Base-by-base conservation (phyloP, 257 asterid genomes). In the Solanum chaucha region DNA sequence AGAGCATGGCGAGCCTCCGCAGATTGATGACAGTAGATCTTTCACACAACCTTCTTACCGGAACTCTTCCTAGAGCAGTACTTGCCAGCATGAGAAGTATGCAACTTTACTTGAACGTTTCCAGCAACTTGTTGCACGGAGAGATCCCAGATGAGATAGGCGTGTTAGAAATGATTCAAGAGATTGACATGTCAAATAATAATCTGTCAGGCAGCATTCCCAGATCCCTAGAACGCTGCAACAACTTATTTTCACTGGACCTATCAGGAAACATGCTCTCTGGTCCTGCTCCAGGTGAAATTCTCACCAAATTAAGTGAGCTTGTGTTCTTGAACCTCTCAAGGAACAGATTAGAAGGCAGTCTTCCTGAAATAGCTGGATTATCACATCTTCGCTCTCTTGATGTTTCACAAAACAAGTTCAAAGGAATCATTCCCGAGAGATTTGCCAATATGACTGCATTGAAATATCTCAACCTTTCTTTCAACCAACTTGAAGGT, bases 401-500 rank as follows among this genome's bases (percentile, higher is more conserved):
- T 22, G 99, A 95, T 88, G 89, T 96, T 86, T 96, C 99, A 12
- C 89, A 87, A n/a, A 96, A 94, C 92, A 90, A 89, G 88, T 88
- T 96, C 92, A 89, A 64, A 2, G 98, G 98, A 30, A 70, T n/a
- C 61, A 94, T 94, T 90, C 96, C 97, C 6, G 91, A 92, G 67
- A 89, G 83, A 88, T 89, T 92, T 32, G 89, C 92, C 86, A 87
- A 87, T 36, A 88, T 94, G 28, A 73, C 90, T 35, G 88, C 90
- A 86, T 90, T 94, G 91, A 93, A 88, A 86, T 64, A 87, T 82
- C 95, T 96, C 91, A 91, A 96, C 88, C 95, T 95, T 86, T 94
- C 99, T 38, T 93, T 89, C 93, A 96, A 96, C 87, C 85, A 83
- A 85, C 97, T 96, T 15, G 92, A 93, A 86, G 98, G 99, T 13